Evolutionary conservation across 306 rosid genomes (phyloP).

Genomic region (Quercus rubra): DNA sequence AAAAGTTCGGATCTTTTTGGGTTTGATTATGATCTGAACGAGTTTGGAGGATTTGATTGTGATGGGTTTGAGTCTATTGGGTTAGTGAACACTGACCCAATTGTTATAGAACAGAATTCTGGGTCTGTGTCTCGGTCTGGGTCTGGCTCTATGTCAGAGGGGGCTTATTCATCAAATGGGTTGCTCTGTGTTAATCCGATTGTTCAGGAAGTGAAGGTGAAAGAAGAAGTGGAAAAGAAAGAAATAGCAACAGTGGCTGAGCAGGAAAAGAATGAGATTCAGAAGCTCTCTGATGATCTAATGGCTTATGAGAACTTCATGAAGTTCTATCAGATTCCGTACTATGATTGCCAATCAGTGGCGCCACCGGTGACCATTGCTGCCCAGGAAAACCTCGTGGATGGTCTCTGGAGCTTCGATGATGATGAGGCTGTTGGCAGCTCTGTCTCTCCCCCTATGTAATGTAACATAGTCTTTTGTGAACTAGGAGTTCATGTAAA

Average conservation of each 20-base stretch:
- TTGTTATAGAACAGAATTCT: slow-evolving; percentile 29
- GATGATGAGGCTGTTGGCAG: slow-evolving; percentile 14
- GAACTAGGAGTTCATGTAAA: too few species aligned
- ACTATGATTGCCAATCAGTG: slow-evolving; percentile 62
- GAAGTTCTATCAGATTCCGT: slow-evolving; percentile 87
- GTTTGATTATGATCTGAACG: slow-evolving; percentile 59
- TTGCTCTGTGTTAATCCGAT: neutral
- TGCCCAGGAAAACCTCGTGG: slow-evolving; percentile 55
- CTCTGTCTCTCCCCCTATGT: neutral
- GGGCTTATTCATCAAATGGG: slow-evolving; percentile 24
- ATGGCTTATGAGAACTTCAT: slow-evolving; percentile 79
- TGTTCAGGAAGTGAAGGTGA: neutral
- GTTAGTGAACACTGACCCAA: slow-evolving; percentile 15
- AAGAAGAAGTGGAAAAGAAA: slow-evolving; percentile 18
- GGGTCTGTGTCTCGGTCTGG: slow-evolving; percentile 22
- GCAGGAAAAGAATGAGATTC: slow-evolving; percentile 44
- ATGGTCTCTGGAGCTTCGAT: slow-evolving; percentile 81
- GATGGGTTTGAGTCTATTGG: slow-evolving; percentile 12
- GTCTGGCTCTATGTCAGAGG: slow-evolving; percentile 24
- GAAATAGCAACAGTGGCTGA: slow-evolving; percentile 9
- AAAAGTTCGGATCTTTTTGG: slow-evolving; percentile 34
- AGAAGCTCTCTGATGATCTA: slow-evolving; percentile 75
- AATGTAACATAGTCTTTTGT: neutral
- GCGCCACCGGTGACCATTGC: slow-evolving; percentile 20
- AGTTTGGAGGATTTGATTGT: slow-evolving; percentile 23